Evolutionary conservation across 31 red algal species (phyloP), one percentile per base, ranked within the genome.

Genomic region (Asparagopsis taxiformis): DNA sequence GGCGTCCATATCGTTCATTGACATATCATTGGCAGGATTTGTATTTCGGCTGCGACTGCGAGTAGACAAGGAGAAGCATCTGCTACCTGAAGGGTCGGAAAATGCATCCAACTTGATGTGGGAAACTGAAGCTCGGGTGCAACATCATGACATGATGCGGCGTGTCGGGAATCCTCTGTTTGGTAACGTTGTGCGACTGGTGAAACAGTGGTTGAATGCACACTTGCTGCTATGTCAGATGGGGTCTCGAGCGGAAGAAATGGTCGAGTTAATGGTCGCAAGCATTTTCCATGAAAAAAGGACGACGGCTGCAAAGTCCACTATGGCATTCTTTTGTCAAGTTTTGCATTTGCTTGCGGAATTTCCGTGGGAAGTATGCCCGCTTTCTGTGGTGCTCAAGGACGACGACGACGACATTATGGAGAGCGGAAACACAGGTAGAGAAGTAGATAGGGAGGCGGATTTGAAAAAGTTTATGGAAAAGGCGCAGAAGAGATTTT

Each of bases 311-410:
- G 54, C 59, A 1, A 62, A 65, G 33, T 84, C 79, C 31, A 56
- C 43, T 43, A 50, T 84, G 55, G 57, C 61, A 73, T 56, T 31
- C 7, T 84, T 84, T 53, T 84, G 79, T 8, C 79, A 84, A 34
- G 61, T 72, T 64, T 55, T 84, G 38, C 79, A 84, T 55, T 31
- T 84, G 17, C 66, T 84, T 9, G 35, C 79, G 37, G 79, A 84
- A 57, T 84, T 84, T 65, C 79, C 79, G 17, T 84, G 79, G 79
- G 79, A 84, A 46, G 79, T 73, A 50, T 72, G 68, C 15, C 79
- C 79, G 3, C 35, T 84, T 1, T 36, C 68, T 1, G 79, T 84
- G 9, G 31, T 65, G 35, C 17, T 84, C 38, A 58, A 61, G 34
- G 49, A 73, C 39, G 6, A 35, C 1, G 67, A 73, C n/a, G n/a